Conservation (phyloP, 257 asterid genomes). For the Nicotiana sylvestris region DNA sequence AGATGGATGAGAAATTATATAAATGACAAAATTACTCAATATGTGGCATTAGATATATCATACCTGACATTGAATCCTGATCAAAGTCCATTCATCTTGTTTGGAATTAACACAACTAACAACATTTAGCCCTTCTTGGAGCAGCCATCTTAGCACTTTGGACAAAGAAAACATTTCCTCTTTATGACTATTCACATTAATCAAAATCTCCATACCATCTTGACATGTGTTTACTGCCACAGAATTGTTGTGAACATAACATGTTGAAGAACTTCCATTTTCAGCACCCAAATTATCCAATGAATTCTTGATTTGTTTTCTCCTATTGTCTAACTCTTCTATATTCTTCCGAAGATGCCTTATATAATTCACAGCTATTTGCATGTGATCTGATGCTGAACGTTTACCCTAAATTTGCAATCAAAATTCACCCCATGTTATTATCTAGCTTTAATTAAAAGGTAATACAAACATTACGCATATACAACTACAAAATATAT, state of each 20-base stretch:
- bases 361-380: conserved; percentile 27
- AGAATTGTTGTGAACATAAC: neutral
- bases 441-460: neutral
- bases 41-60: neutral
- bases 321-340: conserved; percentile 12
- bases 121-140: conserved; percentile 16
- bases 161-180: conserved; percentile 24
- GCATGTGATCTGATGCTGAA: conserved; percentile 28
- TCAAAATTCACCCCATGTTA: neutral
- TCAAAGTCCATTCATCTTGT: conserved; percentile 8
- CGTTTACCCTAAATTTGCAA: conserved; percentile 24
- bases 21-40: neutral
- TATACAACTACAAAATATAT: too few relatives aligned
- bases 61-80: conserved; percentile 35
- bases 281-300: neutral
- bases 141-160: conserved; percentile 26
- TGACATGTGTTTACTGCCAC: conserved; percentile 16
- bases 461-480: too few relatives aligned
- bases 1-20: too few relatives aligned
- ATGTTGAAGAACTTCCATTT: neutral
- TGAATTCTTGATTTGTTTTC: conserved; percentile 10
- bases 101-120: conserved; percentile 22
- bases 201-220: conserved; percentile 28
- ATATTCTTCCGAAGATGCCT: conserved; percentile 21
- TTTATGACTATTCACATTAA: neutral